phyloP scores from a whole-genome alignment of 768 basidiomycete species.

The button mushroom (Agaricus bisporus) region DNA sequence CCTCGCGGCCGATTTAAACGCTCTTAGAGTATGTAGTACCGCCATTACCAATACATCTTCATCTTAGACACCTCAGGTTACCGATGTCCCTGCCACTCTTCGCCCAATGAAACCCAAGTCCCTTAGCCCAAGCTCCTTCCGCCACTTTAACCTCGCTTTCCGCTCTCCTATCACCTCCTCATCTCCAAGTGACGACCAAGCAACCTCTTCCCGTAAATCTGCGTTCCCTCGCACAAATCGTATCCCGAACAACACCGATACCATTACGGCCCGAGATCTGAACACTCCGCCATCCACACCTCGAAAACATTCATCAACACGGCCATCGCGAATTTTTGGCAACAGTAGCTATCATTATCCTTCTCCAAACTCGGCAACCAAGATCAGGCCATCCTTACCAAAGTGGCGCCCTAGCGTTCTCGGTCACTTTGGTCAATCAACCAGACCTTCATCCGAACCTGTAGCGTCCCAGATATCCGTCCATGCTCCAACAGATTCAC shows the following conservation, averaged over 20 bases:
- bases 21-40: slow-evolving; percentile 1
- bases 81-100: slow-evolving; percentile 27
- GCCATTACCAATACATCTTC: not conserved
- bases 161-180: slow-evolving; percentile 35
- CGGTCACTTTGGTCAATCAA: slow-evolving; percentile 50
- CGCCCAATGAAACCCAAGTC: slow-evolving; percentile 27
- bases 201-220: slow-evolving; percentile 34
- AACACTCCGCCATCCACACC: slow-evolving; percentile 16
- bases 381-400: slow-evolving; percentile 22
- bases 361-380: slow-evolving; percentile 29
- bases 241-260: slow-evolving; percentile 17
- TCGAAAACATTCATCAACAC: not conserved
- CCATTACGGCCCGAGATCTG: slow-evolving; percentile 4
- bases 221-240: slow-evolving; percentile 38
- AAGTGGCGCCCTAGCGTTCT: slow-evolving; percentile 63
- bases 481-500: slow-evolving; percentile 28
- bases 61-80: slow-evolving; percentile 18
- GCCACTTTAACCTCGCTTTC: slow-evolving; percentile 39
- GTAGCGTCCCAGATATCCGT: slow-evolving; percentile 4
- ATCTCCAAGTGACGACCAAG: slow-evolving; percentile 25
- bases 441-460: slow-evolving; percentile 29
- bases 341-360: slow-evolving; percentile 48
- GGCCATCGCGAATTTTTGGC: slow-evolving; percentile 8
- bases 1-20: slow-evolving; percentile 3
- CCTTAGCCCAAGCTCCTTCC: slow-evolving; percentile 30